A percentile compares a stretch with the other conserved stretches of the same genome.
phyloP scores from a whole-genome alignment of 805 yeast species.

The Wickerhamia fluorescens region DNA sequence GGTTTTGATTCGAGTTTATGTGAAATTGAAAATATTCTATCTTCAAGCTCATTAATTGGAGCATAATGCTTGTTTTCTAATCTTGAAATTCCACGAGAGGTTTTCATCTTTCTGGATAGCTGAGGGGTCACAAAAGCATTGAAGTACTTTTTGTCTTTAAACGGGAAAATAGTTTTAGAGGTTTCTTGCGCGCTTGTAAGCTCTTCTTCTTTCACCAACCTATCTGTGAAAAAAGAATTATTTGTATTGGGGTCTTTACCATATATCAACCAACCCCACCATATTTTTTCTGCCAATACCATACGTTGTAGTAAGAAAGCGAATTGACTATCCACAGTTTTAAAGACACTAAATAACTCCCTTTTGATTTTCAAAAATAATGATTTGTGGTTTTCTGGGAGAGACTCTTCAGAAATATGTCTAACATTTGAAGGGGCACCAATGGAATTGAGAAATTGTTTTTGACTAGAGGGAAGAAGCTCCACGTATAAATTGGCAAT shows the following conservation, averaged over 20 bases:
- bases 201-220: slow-evolving; percentile 14
- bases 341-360: slow-evolving; percentile 16
- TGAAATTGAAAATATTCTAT: slow-evolving; percentile 6
- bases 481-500: slow-evolving; percentile 25
- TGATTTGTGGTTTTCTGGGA: slow-evolving; percentile 17
- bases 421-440: slow-evolving; percentile 24
- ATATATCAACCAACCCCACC: slow-evolving; percentile 37
- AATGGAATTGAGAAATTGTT: slow-evolving; percentile 12
- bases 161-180: slow-evolving; percentile 16
- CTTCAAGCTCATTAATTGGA: slow-evolving; percentile 3
- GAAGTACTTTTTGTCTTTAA: slow-evolving; percentile 30
- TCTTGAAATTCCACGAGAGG: slow-evolving; percentile 22
- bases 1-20: slow-evolving; percentile 6
- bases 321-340: slow-evolving; percentile 19
- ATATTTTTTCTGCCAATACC: slow-evolving; percentile 20
- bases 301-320: slow-evolving; percentile 21
- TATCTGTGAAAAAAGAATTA: slow-evolving; percentile 20
- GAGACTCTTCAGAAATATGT: slow-evolving; percentile 29
- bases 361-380: slow-evolving; percentile 19
- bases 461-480: slow-evolving; percentile 16
- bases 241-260: slow-evolving; percentile 28
- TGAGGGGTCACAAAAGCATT: slow-evolving; percentile 37
- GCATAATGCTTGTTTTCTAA: slow-evolving; percentile 6
- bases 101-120: slow-evolving; percentile 33
- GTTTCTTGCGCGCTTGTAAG: slow-evolving; percentile 12